These are phyloP conservation scores for Coemansia sp. DNA, from an alignment of 192 early-diverging fungal species.

Conservation along the genomic window DNA sequence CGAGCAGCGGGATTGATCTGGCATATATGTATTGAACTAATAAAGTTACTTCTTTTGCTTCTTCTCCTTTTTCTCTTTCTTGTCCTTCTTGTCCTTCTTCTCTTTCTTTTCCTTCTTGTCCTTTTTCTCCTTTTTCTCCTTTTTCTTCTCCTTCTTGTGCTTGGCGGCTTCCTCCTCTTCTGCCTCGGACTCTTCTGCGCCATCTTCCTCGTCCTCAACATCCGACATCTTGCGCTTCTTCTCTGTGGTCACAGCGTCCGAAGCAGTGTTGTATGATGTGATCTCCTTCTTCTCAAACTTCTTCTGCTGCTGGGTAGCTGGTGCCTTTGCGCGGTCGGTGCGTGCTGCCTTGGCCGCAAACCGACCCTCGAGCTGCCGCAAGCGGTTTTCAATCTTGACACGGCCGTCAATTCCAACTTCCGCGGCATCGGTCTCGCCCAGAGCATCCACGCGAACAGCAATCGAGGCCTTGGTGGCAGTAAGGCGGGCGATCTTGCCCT, in stretches of 20 bases:
- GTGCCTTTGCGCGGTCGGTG: conserved; percentile 59
- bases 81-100: conserved; percentile 32
- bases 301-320: conserved; percentile 34
- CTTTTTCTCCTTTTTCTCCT: conserved; percentile 41
- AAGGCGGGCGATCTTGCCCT: conserved; percentile 97
- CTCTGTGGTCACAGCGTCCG: conserved; percentile 42
- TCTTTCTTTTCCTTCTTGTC: conserved; percentile 45
- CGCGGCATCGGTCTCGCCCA: conserved; percentile 73
- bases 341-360: conserved; percentile 67
- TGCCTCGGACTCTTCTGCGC: conserved; percentile 41
- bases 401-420: conserved; percentile 85
- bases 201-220: conserved; percentile 33
- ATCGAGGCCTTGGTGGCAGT: conserved; percentile 91
- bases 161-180: conserved; percentile 50
- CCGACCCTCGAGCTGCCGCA: conserved; percentile 87
- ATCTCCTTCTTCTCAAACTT: conserved; percentile 54
- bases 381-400: conserved; percentile 81
- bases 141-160: conserved; percentile 39
- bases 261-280: conserved; percentile 55
- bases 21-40: neutral
- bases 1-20: conserved; percentile 26
- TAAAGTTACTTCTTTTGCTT: conserved; percentile 38
- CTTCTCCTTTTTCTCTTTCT: conserved; percentile 46
- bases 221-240: conserved; percentile 55
- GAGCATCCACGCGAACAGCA: conserved; percentile 86